A percentile compares a stretch with the other conserved stretches of the same genome.
Conservation (phyloP, 306 rosid species). For the Purshia tridentata region DNA sequence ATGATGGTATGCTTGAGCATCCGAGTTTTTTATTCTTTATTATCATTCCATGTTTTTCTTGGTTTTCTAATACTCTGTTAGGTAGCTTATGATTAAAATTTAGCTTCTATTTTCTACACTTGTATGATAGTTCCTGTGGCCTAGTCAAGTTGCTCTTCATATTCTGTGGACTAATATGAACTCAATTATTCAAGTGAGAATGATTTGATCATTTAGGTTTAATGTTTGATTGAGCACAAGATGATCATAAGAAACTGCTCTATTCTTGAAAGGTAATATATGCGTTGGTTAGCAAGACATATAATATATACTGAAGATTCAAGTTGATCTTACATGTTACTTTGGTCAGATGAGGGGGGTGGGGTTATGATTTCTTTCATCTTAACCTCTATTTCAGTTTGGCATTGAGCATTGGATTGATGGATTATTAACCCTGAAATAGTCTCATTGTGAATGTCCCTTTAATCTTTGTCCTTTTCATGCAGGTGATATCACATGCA, state of each 20-base stretch:
- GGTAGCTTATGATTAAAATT: not conserved
- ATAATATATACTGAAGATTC: not conserved
- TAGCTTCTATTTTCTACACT: not conserved
- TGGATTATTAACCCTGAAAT: not conserved
- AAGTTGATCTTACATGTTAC: not conserved
- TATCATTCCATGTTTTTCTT: not conserved
- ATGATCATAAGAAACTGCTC: not conserved
- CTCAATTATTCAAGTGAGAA: not conserved
- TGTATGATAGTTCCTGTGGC: not conserved
- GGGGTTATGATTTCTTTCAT: not conserved
- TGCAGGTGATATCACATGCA: constrained; percentile 84
- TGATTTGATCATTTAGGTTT: not conserved
- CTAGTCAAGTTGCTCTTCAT: not conserved
- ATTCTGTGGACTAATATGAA: not conserved
- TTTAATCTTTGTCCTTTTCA: constrained; percentile 4
- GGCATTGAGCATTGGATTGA: not conserved
- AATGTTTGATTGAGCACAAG: not conserved
- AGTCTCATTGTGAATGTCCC: constrained; percentile 12
- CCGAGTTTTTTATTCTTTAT: not conserved
- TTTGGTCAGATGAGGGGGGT: not conserved
- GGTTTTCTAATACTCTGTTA: not conserved
- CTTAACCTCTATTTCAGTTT: not conserved
- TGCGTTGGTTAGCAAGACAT: not conserved
- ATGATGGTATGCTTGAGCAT: constrained; percentile 61
- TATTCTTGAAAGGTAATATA: not conserved